These are phyloP conservation scores for Macrolepiota albuminosa DNA, from an alignment of 768 basidiomycete genomes.

Conservation along the genomic window DNA sequence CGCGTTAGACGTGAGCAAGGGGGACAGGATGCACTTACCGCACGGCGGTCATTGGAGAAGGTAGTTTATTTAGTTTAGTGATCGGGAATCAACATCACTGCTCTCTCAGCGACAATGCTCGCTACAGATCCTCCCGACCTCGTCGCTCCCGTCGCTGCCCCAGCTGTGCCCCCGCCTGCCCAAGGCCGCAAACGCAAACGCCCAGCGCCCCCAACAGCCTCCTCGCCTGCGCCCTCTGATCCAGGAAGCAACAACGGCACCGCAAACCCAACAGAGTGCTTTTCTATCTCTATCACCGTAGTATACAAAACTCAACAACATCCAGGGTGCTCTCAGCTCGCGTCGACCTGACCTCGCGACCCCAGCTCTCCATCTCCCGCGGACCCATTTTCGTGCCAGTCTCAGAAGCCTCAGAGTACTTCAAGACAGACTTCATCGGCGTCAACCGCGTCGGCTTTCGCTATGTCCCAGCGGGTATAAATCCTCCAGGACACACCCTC, in stretches of 20 bases:
- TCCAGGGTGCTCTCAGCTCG: slow-evolving; percentile 55
- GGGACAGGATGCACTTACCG: background rate
- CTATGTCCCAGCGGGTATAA: slow-evolving; percentile 76
- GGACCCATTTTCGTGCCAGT: slow-evolving; percentile 64
- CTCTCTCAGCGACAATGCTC: slow-evolving; percentile 19
- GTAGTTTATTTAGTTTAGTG: background rate
- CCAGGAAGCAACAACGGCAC: slow-evolving; percentile 28
- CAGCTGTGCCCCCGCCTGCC: slow-evolving; percentile 18
- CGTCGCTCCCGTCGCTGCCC: background rate
- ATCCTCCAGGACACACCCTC: slow-evolving; percentile 47
- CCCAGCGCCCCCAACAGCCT: slow-evolving; percentile 36
- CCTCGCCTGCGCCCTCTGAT: slow-evolving; percentile 62
- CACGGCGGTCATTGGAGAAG: slow-evolving; percentile 28
- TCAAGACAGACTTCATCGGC: slow-evolving; percentile 65
- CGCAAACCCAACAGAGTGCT: slow-evolving; percentile 33
- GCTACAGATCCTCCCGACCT: slow-evolving; percentile 25
- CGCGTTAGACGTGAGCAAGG: slow-evolving; percentile 20
- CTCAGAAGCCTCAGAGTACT: slow-evolving; percentile 51
- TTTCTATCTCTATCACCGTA: background rate
- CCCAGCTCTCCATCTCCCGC: slow-evolving; percentile 69
- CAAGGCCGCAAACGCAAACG: slow-evolving; percentile 56
- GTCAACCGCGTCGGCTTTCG: slow-evolving; percentile 77
- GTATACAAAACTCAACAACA: slow-evolving; percentile 5
- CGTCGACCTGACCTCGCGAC: slow-evolving; percentile 64
- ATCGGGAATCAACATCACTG: background rate